phyloP scores from a whole-genome alignment of 2,329 filamentous ascomycete species.

The Calonectria crousiana region DNA sequence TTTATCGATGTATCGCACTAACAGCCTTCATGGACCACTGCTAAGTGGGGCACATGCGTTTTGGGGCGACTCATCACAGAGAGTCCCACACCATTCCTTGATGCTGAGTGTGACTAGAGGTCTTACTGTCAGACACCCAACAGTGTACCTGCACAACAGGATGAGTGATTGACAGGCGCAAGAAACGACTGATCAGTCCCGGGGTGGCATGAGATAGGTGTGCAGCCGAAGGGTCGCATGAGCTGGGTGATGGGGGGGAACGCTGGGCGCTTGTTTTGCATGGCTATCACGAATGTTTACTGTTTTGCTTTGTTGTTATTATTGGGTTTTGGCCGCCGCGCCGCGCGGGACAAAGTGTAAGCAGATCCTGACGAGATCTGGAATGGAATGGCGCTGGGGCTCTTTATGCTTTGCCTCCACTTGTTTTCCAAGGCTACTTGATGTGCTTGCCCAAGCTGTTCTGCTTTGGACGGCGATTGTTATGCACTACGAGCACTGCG shows the following conservation, averaged over 20 bases:
- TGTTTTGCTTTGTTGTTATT: conserved; percentile 7
- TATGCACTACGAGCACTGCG: conserved; percentile 6
- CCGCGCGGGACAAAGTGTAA: conserved; percentile 9
- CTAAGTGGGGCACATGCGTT: conserved; percentile 35
- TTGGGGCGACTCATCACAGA: conserved; percentile 37
- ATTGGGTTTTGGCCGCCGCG: conserved; percentile 7
- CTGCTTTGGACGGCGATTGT: conserved; percentile 22
- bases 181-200: conserved; percentile 29
- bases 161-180: conserved; percentile 32
- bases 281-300: conserved; percentile 8
- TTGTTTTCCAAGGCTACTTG: conserved; percentile 8
- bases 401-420: conserved; percentile 31
- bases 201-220: conserved; percentile 25
- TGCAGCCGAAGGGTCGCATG: conserved; percentile 9
- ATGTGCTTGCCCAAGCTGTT: conserved; percentile 23
- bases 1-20: conserved; percentile 35
- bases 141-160: conserved; percentile 33
- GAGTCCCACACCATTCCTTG: conserved; percentile 33
- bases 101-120: conserved; percentile 37
- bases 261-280: background rate
- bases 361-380: conserved; percentile 28
- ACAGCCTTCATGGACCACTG: conserved; percentile 28
- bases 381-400: conserved; percentile 27
- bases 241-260: conserved; percentile 5
- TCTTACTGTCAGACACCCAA: conserved; percentile 41